These are phyloP conservation scores for Hyaloscypha hepaticicola DNA, from an alignment of 495 filamentous ascomycete genomes.

Conservation along the genomic window DNA sequence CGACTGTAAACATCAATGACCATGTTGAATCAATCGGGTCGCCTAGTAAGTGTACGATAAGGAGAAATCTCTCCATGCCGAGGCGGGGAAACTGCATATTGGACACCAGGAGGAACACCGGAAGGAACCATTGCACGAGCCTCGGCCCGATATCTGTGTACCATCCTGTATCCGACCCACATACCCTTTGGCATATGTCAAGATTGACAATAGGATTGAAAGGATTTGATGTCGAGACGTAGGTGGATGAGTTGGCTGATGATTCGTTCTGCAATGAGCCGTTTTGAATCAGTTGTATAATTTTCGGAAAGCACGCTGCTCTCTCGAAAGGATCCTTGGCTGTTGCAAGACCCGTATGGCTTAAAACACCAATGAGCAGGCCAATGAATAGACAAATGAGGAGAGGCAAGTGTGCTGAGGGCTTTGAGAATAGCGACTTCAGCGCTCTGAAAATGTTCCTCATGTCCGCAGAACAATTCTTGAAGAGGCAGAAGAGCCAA, in stretches of 20 bases:
- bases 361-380: background rate
- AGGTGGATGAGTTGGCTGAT: background rate
- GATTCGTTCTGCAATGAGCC: no score
- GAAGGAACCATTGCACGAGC: conserved; percentile 36
- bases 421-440: background rate
- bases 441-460: background rate
- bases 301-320: background rate
- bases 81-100: conserved; percentile 36
- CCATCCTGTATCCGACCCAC: background rate
- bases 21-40: conserved; percentile 38
- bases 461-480: no score
- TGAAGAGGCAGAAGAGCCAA: no score
- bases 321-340: background rate
- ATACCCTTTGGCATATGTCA: background rate
- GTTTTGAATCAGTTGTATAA: no score
- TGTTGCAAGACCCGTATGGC: background rate
- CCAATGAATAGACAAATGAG: no score
- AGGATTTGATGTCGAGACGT: background rate
- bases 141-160: conserved; percentile 15
- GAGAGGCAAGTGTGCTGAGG: background rate
- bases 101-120: conserved; percentile 34
- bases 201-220: background rate
- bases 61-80: conserved; percentile 33
- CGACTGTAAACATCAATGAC: conserved; percentile 34
- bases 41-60: conserved; percentile 35